A percentile compares a stretch with the other conserved stretches of the same genome.
phyloP scores from a whole-genome alignment of 805 yeast genomes.

The Metschnikowia koreensis region DNA sequence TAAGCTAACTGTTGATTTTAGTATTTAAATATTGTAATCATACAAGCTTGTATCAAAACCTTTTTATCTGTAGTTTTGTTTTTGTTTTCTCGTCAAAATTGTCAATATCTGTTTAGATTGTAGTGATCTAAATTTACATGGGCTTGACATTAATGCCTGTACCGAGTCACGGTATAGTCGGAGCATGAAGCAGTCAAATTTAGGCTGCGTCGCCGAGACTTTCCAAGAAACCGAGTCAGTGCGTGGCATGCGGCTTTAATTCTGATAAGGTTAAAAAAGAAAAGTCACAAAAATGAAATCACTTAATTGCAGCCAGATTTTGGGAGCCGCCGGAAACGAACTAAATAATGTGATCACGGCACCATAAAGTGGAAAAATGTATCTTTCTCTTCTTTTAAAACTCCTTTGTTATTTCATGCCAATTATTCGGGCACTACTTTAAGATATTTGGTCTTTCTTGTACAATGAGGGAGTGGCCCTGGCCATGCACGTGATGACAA shows the following conservation, averaged over 20 bases:
- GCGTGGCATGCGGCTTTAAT: neutral
- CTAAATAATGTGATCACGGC: neutral
- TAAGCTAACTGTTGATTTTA: slow-evolving; percentile 30
- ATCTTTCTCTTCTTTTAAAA: neutral
- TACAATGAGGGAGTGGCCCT: no score
- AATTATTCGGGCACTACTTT: no score
- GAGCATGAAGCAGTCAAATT: neutral
- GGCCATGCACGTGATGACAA: no score
- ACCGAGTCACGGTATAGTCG: neutral
- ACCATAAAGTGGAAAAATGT: no score
- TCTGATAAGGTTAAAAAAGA: neutral
- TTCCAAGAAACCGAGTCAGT: neutral
- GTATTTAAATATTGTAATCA: slow-evolving; percentile 10
- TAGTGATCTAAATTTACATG: neutral
- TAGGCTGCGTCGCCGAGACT: neutral
- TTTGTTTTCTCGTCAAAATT: neutral
- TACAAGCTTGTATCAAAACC: slow-evolving; percentile 10
- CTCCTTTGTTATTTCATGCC: neutral
- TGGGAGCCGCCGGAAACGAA: neutral
- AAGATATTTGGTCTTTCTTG: no score
- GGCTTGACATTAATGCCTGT: neutral
- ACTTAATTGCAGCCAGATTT: neutral
- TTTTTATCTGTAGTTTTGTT: neutral
- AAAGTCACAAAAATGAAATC: neutral
- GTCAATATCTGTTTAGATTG: neutral